Conservation (phyloP, 495 filamentous ascomycete species). For the Saxophila tyrrhenica region DNA sequence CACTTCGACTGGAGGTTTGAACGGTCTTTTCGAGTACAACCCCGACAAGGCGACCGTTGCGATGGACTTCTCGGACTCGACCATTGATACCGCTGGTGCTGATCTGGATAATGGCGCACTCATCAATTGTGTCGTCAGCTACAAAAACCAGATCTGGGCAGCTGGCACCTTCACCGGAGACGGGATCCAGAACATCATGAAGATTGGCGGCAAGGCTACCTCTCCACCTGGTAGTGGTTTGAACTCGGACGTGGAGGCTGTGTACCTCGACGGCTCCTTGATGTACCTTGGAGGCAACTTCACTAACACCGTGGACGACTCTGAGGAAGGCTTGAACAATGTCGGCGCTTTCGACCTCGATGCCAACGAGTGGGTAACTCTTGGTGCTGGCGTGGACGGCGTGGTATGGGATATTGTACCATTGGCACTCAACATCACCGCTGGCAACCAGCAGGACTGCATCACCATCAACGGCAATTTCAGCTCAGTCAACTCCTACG, state of each 20-base stretch:
- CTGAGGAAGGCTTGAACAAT: constrained; percentile 50
- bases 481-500: constrained; percentile 54
- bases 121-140: constrained; percentile 50
- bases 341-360: constrained; percentile 64
- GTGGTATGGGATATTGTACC: constrained; percentile 60
- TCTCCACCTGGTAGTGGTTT: constrained; percentile 60
- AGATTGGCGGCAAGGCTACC: constrained; percentile 52
- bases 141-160: constrained; percentile 54
- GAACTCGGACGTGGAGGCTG: constrained; percentile 63
- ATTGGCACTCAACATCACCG: constrained; percentile 70
- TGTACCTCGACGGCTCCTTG: constrained; percentile 46
- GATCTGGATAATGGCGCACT: constrained; percentile 51
- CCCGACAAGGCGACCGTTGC: constrained; percentile 49
- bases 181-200: constrained; percentile 61
- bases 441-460: constrained; percentile 52
- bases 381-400: constrained; percentile 83
- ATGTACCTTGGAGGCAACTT: constrained; percentile 85
- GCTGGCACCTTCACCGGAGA: constrained; percentile 73
- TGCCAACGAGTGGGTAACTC: constrained; percentile 58
- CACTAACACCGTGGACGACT: constrained; percentile 55
- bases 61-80: constrained; percentile 56
- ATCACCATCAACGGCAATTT: constrained; percentile 78
- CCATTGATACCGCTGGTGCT: constrained; percentile 61
- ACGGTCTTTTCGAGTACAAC: constrained; percentile 85
- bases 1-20: constrained; percentile 59